phyloP scores from a whole-genome alignment of 805 yeast species.

The Lipomyces kockii region DNA sequence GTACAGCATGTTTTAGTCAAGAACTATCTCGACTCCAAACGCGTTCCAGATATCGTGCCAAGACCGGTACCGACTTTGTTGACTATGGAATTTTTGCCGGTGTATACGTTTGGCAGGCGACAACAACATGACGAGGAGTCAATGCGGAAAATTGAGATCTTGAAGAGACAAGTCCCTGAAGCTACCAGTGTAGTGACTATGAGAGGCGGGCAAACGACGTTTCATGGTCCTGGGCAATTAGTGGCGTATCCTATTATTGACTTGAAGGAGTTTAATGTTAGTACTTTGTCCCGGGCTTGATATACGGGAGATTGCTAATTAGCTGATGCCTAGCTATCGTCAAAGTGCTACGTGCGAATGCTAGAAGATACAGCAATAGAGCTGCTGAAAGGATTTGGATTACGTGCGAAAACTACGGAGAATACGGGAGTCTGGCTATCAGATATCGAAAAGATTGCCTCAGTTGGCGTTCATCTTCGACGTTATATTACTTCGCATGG shows the following conservation, averaged over 20 bases:
- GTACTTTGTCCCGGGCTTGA: not conserved
- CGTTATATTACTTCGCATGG: slow-evolving; percentile 90
- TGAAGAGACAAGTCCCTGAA: slow-evolving; percentile 38
- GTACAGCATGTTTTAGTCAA: slow-evolving; percentile 21
- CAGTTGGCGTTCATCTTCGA: slow-evolving; percentile 86
- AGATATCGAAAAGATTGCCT: slow-evolving; percentile 68
- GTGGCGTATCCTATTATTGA: slow-evolving; percentile 83
- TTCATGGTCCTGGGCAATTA: slow-evolving; percentile 95
- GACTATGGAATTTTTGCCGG: slow-evolving; percentile 83
- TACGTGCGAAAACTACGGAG: slow-evolving; percentile 58
- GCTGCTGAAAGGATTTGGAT: slow-evolving; percentile 38
- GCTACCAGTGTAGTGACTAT: slow-evolving; percentile 75
- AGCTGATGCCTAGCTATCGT: slow-evolving; percentile 49
- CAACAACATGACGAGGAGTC: slow-evolving; percentile 53
- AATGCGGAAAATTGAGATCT: slow-evolving; percentile 12
- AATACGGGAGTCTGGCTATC: slow-evolving; percentile 89
- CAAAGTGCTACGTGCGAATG: slow-evolving; percentile 68
- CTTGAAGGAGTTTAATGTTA: slow-evolving; percentile 56
- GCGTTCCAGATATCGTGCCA: not conserved
- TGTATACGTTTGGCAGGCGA: slow-evolving; percentile 90
- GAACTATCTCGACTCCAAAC: slow-evolving; percentile 10
- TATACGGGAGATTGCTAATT: slow-evolving; percentile 44
- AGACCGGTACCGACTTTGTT: slow-evolving; percentile 59
- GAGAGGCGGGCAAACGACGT: slow-evolving; percentile 95
- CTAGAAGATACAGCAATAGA: slow-evolving; percentile 53